These are phyloP conservation scores for Umbelopsis sp. DNA, from an alignment of 192 early-diverging fungal genomes.

Conservation along the genomic window DNA sequence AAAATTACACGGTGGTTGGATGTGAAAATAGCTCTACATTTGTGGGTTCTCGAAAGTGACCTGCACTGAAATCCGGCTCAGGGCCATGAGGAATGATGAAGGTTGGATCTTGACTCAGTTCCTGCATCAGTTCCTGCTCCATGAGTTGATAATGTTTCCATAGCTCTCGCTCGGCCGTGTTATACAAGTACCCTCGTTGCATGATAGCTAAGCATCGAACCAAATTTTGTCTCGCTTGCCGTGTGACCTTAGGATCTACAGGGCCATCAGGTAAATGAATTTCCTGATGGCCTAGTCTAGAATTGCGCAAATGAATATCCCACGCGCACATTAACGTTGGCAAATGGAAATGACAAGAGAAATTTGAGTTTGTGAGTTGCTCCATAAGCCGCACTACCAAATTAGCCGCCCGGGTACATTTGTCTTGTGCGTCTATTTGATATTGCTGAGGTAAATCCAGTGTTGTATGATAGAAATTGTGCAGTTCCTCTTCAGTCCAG, in stretches of 20 bases:
- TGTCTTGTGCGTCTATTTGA: conserved; percentile 5
- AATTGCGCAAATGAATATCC: conserved; percentile 16
- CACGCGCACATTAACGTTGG: neutral
- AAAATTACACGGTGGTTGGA: too few relatives aligned
- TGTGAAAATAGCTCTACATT: too few relatives aligned
- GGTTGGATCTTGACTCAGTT: conserved; percentile 2
- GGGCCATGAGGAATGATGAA: neutral
- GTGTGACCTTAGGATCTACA: neutral
- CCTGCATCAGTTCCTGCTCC: conserved; percentile 22
- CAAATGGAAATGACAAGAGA: conserved; percentile 9
- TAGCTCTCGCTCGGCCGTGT: conserved; percentile 21
- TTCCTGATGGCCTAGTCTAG: neutral
- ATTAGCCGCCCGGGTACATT: conserved; percentile 4
- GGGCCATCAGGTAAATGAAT: neutral
- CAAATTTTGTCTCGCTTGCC: conserved; percentile 1
- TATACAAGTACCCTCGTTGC: conserved; percentile 23
- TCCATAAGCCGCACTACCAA: neutral
- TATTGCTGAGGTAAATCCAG: neutral
- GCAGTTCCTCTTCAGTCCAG: neutral
- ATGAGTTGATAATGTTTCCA: conserved; percentile 30
- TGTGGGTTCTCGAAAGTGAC: neutral
- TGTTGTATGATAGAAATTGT: neutral
- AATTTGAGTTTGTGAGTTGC: conserved; percentile 2
- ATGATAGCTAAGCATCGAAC: conserved; percentile 25
- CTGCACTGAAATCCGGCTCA: neutral